Conservation (phyloP, 2,329 filamentous ascomycete genomes). For the Beauveria caledonica region DNA sequence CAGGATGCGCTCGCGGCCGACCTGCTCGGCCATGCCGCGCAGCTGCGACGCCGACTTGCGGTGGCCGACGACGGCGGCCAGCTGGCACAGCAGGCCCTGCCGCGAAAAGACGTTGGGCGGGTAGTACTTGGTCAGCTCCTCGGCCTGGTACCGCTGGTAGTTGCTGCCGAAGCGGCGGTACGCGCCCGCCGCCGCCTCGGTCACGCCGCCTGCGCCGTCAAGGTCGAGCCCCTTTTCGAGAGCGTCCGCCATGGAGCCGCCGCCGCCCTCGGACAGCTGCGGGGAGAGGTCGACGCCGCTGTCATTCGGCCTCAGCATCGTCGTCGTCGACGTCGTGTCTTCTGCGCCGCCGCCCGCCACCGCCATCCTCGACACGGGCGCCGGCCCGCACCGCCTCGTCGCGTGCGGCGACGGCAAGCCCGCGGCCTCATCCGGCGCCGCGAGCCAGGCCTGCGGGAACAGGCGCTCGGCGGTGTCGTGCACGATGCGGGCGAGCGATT, state of each 20-base stretch:
- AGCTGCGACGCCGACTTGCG: constrained; percentile 63
- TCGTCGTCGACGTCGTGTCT: not conserved
- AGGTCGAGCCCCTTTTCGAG: constrained; percentile 5
- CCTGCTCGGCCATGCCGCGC: constrained; percentile 50
- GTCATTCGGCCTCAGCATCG: not conserved
- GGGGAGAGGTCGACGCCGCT: constrained; percentile 7
- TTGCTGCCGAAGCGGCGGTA: constrained; percentile 61
- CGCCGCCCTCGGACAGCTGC: not conserved
- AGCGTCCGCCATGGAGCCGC: not conserved
- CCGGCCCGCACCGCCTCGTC: constrained; percentile 32
- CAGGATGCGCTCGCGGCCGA: constrained; percentile 67
- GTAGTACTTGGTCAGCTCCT: constrained; percentile 64
- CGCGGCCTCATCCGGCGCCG: constrained; percentile 46
- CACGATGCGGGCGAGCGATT: constrained; percentile 59
- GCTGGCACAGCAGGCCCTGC: constrained; percentile 66
- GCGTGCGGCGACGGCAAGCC: constrained; percentile 35
- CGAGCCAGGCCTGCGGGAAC: constrained; percentile 58
- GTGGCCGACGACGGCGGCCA: constrained; percentile 73
- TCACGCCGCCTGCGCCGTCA: not conserved
- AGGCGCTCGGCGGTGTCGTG: constrained; percentile 55
- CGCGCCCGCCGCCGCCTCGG: constrained; percentile 17
- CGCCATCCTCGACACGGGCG: not conserved
- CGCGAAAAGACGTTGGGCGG: constrained; percentile 53
- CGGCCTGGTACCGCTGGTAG: constrained; percentile 73
- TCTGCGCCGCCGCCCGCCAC: not conserved